These are phyloP conservation scores for Fragaria ananassa DNA, from an alignment of 306 rosid species.

Conservation along the genomic window DNA sequence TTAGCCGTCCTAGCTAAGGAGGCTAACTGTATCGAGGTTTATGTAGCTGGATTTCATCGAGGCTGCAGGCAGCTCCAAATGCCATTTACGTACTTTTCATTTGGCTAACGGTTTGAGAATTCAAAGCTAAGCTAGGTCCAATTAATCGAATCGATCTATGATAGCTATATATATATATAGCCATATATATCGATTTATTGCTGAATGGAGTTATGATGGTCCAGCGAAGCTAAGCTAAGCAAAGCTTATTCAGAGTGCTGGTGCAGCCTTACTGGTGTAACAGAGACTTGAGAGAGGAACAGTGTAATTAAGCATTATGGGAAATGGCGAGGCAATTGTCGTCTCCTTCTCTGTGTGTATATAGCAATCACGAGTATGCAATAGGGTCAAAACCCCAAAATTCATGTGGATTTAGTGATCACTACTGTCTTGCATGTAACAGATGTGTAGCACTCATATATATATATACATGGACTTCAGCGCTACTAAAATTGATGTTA, in stretches of 20 bases:
- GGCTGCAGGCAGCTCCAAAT: slow-evolving; percentile 12
- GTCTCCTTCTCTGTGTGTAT: not conserved
- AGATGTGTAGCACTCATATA: not conserved
- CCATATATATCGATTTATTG: not conserved
- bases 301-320: not conserved
- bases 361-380: slow-evolving; percentile 12
- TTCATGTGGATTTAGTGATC: slow-evolving; percentile 21
- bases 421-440: not conserved
- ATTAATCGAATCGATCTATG: not conserved
- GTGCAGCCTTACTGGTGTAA: slow-evolving; percentile 52
- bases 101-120: slow-evolving; percentile 60
- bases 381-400: slow-evolving; percentile 25
- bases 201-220: not conserved
- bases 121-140: not conserved
- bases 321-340: slow-evolving; percentile 13
- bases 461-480: not conserved
- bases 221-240: slow-evolving; percentile 30
- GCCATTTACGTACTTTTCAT: slow-evolving; percentile 40
- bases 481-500: slow-evolving; percentile 2
- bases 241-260: not conserved
- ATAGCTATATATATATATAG: not conserved
- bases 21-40: not conserved
- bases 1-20: slow-evolving; percentile 7
- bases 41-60: not conserved
- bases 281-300: slow-evolving; percentile 6